Evolutionary conservation across 2,329 filamentous ascomycete genomes (phyloP).

Genomic region (Ceratocystis diversiconidia): DNA sequence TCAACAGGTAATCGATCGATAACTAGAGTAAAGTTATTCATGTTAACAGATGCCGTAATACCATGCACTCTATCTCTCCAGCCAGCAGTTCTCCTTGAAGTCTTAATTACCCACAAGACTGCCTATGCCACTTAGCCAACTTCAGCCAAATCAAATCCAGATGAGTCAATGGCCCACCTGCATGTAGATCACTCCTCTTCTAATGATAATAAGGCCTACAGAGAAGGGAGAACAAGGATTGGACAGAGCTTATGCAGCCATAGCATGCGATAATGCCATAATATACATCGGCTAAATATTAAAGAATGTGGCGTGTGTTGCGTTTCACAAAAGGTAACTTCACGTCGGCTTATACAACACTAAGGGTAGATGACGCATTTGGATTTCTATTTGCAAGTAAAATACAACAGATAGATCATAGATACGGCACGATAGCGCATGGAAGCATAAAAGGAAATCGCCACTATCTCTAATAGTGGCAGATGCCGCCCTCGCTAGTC

Average conservation of each 20-base stretch:
- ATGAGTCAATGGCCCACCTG: too few species aligned
- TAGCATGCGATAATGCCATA: background rate
- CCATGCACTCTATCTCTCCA: too few species aligned
- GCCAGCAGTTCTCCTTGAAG: too few species aligned
- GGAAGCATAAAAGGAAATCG: background rate
- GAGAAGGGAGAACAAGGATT: background rate
- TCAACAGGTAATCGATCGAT: too few species aligned
- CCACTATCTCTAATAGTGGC: slow-evolving; percentile 31
- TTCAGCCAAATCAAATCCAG: too few species aligned
- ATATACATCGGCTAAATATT: background rate
- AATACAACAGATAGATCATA: background rate
- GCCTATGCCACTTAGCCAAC: too few species aligned
- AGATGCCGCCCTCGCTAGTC: slow-evolving; percentile 63
- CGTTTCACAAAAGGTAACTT: slow-evolving; percentile 5
- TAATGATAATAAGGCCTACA: too few species aligned
- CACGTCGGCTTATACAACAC: background rate
- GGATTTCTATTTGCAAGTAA: background rate
- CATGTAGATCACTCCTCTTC: too few species aligned
- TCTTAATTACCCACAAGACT: too few species aligned
- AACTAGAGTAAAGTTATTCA: too few species aligned
- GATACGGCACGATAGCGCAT: background rate
- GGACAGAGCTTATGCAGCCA: background rate
- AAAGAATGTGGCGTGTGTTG: background rate
- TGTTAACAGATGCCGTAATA: too few species aligned
- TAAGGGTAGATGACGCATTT: background rate